phyloP scores from a whole-genome alignment of 257 asterid genomes.

The Solanum commersonii region DNA sequence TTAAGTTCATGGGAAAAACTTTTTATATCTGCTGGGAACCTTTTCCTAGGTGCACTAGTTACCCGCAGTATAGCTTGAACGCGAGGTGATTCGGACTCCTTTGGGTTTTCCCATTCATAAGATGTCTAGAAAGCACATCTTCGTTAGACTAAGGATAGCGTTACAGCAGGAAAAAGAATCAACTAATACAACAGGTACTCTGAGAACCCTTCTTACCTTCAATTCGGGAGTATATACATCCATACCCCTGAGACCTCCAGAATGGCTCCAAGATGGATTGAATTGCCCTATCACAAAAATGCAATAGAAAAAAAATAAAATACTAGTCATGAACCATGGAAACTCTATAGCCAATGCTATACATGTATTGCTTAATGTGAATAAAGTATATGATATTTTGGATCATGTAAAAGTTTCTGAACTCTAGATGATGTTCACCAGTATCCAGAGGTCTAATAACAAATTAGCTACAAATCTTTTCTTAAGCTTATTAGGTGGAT shows the following conservation, averaged over 20 bases:
- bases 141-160: not conserved
- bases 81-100: slow-evolving; percentile 97
- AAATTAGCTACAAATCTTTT: not conserved
- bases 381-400: not conserved
- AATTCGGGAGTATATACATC: slow-evolving; percentile 28
- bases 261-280: slow-evolving; percentile 28
- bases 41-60: slow-evolving; percentile 97
- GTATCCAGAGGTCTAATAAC: not conserved
- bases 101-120: slow-evolving; percentile 87
- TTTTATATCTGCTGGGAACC: slow-evolving; percentile 90
- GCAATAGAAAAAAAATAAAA: not conserved
- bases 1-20: slow-evolving; percentile 97
- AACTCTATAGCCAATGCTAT: not conserved
- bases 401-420: not conserved
- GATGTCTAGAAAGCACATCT: slow-evolving; percentile 40
- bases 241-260: slow-evolving; percentile 24
- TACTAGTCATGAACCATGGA: not conserved
- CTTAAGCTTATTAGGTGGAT: not conserved
- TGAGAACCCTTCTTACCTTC: slow-evolving; percentile 19
- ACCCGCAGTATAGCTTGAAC: slow-evolving; percentile 97
- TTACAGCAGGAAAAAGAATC: not conserved
- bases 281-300: slow-evolving; percentile 11
- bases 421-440: not conserved
- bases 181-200: not conserved
- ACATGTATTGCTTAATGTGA: not conserved